A percentile compares a stretch with the other conserved stretches of the same genome.
Conservation (phyloP, 768 basidiomycete genomes). For the Hydnum rufescens region DNA sequence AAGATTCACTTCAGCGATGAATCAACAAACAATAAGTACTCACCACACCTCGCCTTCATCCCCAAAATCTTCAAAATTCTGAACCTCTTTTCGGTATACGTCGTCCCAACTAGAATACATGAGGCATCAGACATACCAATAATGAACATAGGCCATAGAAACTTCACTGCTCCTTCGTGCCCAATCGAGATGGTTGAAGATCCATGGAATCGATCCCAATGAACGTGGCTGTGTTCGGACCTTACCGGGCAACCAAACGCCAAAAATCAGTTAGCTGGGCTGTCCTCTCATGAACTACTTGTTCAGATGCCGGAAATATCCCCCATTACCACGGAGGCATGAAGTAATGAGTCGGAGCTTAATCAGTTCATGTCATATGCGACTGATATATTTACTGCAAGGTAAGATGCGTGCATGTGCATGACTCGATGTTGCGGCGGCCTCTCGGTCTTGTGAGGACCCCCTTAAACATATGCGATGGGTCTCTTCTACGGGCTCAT, state of each 20-base stretch:
- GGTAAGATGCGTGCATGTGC: too few relatives aligned
- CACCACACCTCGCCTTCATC: conserved; percentile 80
- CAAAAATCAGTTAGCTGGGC: too few relatives aligned
- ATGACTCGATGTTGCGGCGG: too few relatives aligned
- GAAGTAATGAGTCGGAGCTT: too few relatives aligned
- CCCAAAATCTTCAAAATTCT: conserved; percentile 53
- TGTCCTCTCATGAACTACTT: too few relatives aligned
- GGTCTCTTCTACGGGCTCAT: too few relatives aligned
- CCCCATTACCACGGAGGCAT: too few relatives aligned
- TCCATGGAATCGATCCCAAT: background rate
- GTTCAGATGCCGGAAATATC: too few relatives aligned
- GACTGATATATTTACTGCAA: too few relatives aligned
- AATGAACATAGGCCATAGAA: background rate
- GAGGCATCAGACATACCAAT: background rate
- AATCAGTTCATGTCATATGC: too few relatives aligned
- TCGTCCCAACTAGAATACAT: conserved; percentile 43
- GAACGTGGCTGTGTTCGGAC: background rate
- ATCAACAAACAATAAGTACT: conserved; percentile 10
- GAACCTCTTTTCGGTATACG: conserved; percentile 50
- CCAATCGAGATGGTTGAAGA: conserved; percentile 51
- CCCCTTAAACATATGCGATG: too few relatives aligned
- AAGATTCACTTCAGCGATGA: background rate
- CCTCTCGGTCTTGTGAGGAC: too few relatives aligned
- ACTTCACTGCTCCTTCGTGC: conserved; percentile 62
- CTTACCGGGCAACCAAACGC: background rate